These are phyloP conservation scores for Albophoma yamanashiensis DNA, from an alignment of 2,329 filamentous ascomycete species.

Conservation along the genomic window DNA sequence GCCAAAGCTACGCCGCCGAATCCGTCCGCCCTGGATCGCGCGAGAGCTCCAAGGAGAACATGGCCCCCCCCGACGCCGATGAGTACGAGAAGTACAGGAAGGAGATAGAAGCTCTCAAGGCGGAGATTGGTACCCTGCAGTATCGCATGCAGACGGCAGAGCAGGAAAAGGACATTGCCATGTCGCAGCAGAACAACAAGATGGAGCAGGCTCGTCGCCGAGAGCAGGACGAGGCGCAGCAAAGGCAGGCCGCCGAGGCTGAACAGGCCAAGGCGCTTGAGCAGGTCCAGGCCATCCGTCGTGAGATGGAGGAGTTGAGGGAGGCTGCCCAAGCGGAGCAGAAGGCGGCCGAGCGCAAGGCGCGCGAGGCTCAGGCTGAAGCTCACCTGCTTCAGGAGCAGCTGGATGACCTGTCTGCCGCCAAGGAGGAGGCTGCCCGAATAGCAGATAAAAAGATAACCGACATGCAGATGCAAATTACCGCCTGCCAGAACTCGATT, in stretches of 20 bases:
- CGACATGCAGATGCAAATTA: slow-evolving; percentile 43
- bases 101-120: slow-evolving; percentile 68
- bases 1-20: slow-evolving; percentile 27
- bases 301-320: slow-evolving; percentile 41
- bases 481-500: slow-evolving; percentile 33
- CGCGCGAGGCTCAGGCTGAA: slow-evolving; percentile 63
- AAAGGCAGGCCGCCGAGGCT: slow-evolving; percentile 47
- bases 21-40: slow-evolving; percentile 37
- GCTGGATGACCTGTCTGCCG: slow-evolving; percentile 56
- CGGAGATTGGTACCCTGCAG: slow-evolving; percentile 76
- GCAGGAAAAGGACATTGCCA: slow-evolving; percentile 74
- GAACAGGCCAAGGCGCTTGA: slow-evolving; percentile 38
- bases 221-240: slow-evolving; percentile 77
- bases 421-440: slow-evolving; percentile 60
- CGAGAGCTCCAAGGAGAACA: slow-evolving; percentile 50
- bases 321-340: slow-evolving; percentile 43
- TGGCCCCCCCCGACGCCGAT: slow-evolving; percentile 46
- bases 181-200: slow-evolving; percentile 73
- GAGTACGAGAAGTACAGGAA: slow-evolving; percentile 47
- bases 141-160: slow-evolving; percentile 83
- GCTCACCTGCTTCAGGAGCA: slow-evolving; percentile 70
- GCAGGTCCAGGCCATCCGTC: slow-evolving; percentile 37
- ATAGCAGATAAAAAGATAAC: slow-evolving; percentile 41
- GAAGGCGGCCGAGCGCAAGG: slow-evolving; percentile 55
- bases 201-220: slow-evolving; percentile 68